Conservation (phyloP, 2,329 filamentous ascomycete species). For the Tolypocladium pustulatum region DNA sequence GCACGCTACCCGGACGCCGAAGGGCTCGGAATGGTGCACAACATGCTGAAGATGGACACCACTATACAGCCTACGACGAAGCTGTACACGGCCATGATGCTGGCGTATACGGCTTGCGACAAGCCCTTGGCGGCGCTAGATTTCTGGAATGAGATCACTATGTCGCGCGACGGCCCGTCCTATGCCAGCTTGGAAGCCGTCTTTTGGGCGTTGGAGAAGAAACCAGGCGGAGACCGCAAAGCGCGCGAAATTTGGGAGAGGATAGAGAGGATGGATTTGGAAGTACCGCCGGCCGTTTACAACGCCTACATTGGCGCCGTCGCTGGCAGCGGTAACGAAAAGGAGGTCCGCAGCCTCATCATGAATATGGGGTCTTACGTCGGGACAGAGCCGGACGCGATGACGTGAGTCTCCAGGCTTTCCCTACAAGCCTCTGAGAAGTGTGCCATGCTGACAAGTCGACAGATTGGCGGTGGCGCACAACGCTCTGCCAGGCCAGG, state of each 20-base stretch:
- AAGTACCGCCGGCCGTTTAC: constrained; percentile 64
- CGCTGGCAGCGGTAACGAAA: constrained; percentile 59
- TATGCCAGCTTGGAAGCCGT: constrained; percentile 72
- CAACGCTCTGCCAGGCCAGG: constrained; percentile 58
- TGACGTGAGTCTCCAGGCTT: constrained; percentile 49
- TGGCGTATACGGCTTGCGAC: constrained; percentile 66
- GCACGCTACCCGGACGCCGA: constrained; percentile 43
- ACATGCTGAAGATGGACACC: constrained; percentile 91
- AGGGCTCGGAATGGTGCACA: constrained; percentile 67
- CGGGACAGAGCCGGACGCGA: constrained; percentile 55
- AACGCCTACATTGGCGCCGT: constrained; percentile 68
- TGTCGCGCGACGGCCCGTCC: constrained; percentile 74
- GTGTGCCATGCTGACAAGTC: not conserved
- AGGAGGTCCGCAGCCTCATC: constrained; percentile 57
- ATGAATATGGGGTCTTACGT: constrained; percentile 55
- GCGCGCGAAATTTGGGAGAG: constrained; percentile 62
- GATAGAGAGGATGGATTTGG: constrained; percentile 65
- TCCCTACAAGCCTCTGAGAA: too few relatives aligned
- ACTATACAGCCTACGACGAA: constrained; percentile 64
- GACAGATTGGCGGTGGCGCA: constrained; percentile 64
- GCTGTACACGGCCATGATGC: constrained; percentile 77
- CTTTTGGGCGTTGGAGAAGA: constrained; percentile 65
- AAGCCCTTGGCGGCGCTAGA: constrained; percentile 57
- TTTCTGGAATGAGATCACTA: constrained; percentile 78
- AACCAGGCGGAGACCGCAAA: constrained; percentile 44